A percentile compares a stretch with the other conserved stretches of the same genome.
Conservation (phyloP, 306 rosid genomes). For the Cucumis cinereus region DNA sequence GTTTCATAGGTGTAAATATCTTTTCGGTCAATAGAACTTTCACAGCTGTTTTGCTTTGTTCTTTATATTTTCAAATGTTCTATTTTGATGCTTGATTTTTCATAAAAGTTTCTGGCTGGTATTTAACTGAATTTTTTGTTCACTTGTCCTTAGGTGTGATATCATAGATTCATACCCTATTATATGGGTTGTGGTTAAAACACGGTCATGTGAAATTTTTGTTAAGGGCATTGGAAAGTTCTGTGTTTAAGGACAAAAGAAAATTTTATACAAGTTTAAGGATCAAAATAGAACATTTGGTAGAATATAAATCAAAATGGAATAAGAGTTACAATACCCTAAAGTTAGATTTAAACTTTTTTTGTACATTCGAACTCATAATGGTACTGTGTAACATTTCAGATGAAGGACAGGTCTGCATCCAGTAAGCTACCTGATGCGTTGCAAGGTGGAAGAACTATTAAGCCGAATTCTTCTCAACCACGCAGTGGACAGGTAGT, state of each 20-base stretch:
- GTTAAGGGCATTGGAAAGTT: neutral
- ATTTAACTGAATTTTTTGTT: neutral
- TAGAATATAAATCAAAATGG: neutral
- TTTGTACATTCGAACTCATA: neutral
- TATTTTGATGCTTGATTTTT: neutral
- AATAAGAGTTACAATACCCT: neutral
- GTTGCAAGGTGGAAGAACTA: conserved; percentile 36
- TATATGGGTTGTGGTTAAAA: neutral
- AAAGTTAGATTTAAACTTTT: neutral
- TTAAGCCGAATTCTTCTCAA: conserved; percentile 29
- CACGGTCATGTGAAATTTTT: neutral
- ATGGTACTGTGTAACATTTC: conserved; percentile 16
- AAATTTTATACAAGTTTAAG: neutral
- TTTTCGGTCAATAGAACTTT: neutral
- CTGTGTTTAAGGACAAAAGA: neutral
- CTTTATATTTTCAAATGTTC: neutral
- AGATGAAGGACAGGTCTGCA: conserved; percentile 35
- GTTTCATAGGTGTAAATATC: neutral
- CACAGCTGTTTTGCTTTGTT: neutral
- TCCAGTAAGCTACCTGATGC: conserved; percentile 38
- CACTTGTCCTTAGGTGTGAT: neutral
- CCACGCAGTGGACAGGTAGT: conserved; percentile 56
- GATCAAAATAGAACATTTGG: neutral
- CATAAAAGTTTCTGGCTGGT: neutral
- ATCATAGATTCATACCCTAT: neutral